Evolutionary conservation across 768 basidiomycete genomes (phyloP).

Genomic region (Grammothele lineata): DNA sequence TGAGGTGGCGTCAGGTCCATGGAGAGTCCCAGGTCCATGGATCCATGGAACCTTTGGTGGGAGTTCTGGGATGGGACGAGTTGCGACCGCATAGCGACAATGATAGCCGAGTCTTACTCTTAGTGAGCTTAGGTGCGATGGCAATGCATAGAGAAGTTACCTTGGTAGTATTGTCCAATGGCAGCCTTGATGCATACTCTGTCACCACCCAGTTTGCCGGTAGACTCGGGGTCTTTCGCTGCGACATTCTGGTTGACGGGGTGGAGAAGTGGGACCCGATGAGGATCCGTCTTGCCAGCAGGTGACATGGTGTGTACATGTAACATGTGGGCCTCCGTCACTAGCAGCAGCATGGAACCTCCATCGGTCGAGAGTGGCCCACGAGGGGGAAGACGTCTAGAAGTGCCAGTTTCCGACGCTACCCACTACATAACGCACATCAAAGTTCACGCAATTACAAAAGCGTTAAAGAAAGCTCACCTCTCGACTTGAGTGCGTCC

Average conservation of each 20-base stretch:
- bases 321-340: constrained; percentile 59
- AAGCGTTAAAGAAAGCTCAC: constrained; percentile 27
- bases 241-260: constrained; percentile 26
- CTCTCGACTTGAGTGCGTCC: constrained; percentile 59
- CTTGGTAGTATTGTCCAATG: constrained; percentile 57
- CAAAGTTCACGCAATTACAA: background rate
- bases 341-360: constrained; percentile 53
- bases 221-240: constrained; percentile 22
- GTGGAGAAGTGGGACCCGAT: constrained; percentile 45
- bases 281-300: constrained; percentile 39
- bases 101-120: constrained; percentile 55
- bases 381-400: constrained; percentile 50
- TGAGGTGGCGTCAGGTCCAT: constrained; percentile 29
- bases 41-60: constrained; percentile 20
- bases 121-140: too few species aligned
- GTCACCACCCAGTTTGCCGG: constrained; percentile 28
- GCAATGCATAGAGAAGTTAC: constrained; percentile 32
- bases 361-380: constrained; percentile 55
- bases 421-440: constrained; percentile 43
- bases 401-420: constrained; percentile 38
- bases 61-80: constrained; percentile 36
- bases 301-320: constrained; percentile 52
- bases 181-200: constrained; percentile 53
- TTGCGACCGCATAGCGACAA: constrained; percentile 61
- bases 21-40: constrained; percentile 41